Percentiles rank a stretch among this genome's conserved stretches.
phyloP scores from a whole-genome alignment of 2,329 filamentous ascomycete species.

The Trichoderma sp. region DNA sequence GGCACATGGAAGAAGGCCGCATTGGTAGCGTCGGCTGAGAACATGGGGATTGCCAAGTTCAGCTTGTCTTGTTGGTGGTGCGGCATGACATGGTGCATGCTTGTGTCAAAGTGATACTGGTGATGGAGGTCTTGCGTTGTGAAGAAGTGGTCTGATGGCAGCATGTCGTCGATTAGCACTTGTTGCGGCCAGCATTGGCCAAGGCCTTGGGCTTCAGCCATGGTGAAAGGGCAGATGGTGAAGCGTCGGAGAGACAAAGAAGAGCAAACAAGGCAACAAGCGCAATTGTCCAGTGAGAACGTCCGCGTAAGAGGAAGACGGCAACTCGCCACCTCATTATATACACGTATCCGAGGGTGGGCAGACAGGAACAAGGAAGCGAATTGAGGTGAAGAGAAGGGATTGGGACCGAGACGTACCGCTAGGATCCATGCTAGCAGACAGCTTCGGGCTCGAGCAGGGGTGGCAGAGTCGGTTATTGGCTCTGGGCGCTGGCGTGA shows the following conservation, averaged over 20 bases:
- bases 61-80: constrained; percentile 13
- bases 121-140: background rate
- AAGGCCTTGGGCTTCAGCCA: background rate
- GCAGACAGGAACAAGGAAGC: background rate
- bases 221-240: background rate
- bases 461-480: background rate
- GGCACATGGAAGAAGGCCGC: constrained; percentile 18
- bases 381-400: background rate
- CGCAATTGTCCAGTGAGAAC: background rate
- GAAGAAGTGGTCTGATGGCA: constrained; percentile 19
- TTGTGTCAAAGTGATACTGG: constrained; percentile 11
- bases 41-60: background rate
- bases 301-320: background rate
- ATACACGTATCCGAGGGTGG: background rate
- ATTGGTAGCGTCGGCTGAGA: background rate
- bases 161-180: background rate
- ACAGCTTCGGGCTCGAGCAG: background rate
- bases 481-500: background rate
- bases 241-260: background rate
- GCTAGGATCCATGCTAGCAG: constrained; percentile 8
- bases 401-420: background rate
- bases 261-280: background rate
- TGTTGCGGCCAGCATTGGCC: constrained; percentile 3
- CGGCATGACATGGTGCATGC: background rate
- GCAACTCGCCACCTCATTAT: background rate